Conservation (phyloP, 257 asterid species). For the Solanum clarkiae region DNA sequence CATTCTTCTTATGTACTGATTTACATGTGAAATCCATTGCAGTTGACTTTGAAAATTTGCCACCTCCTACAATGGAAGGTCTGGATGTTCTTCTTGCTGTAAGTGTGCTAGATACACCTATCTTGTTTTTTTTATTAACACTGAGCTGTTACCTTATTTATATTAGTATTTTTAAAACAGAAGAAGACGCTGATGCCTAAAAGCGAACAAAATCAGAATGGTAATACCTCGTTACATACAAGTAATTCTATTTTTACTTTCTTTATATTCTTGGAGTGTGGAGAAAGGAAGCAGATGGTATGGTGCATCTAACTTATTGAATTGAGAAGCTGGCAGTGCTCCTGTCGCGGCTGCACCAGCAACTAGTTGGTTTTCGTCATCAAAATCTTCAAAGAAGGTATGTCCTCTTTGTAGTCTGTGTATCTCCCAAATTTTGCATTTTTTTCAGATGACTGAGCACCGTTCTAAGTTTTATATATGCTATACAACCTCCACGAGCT, state of each 20-base stretch:
- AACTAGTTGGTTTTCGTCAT: constrained; percentile 83
- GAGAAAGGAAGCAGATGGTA: background rate
- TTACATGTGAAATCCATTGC: constrained; percentile 9
- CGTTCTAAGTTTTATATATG: background rate
- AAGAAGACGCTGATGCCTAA: constrained; percentile 43
- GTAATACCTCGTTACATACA: constrained; percentile 19
- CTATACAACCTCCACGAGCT: background rate
- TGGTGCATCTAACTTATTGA: constrained; percentile 10
- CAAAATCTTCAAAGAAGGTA: constrained; percentile 87
- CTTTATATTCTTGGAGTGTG: background rate
- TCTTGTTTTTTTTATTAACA: background rate
- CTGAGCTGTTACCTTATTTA: background rate
- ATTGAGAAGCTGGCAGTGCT: constrained; percentile 34
- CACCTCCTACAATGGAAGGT: constrained; percentile 80
- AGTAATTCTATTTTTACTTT: background rate
- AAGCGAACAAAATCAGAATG: constrained; percentile 47
- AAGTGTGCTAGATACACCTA: constrained; percentile 16
- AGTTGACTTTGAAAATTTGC: constrained; percentile 75
- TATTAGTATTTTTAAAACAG: constrained; percentile 20
- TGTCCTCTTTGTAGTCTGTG: background rate
- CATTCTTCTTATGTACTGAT: background rate
- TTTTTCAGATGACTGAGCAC: background rate
- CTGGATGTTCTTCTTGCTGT: constrained; percentile 68
- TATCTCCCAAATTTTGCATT: background rate
- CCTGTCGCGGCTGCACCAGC: constrained; percentile 56